Base-by-base conservation (phyloP, 176 grass and related monocot species). In the Hsuehochloa calcarea region DNA sequence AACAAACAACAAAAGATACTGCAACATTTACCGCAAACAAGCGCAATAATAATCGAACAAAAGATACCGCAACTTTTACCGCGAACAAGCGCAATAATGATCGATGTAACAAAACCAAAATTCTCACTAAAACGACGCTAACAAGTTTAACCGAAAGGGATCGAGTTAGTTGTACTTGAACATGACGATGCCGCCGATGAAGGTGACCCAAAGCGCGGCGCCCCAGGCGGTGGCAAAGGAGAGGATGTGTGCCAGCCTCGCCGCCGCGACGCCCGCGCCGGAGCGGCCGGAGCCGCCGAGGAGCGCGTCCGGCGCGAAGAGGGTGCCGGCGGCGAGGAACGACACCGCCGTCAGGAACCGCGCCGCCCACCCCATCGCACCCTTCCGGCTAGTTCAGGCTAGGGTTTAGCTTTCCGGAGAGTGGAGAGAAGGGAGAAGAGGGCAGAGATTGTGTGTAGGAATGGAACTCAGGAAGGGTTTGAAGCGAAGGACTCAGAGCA, bases 131-230 rank as follows among this genome's bases (percentile, higher is more conserved):
- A 26, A 64, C 49, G 25, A 58, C 13, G 27, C 26, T 51, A 23
- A n/a, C 5, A 6, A 27, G 8, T 69, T 74, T 10, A 40, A n/a
- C 34, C 49, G 75, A 79, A 8, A 78, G 23, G 50, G 63, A 45
- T 58, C 0, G 13, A 55, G 22, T 12, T n/a, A 8, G 16, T 66
- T 59, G 75, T 88, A 92, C 92, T 91, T 97, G 87, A 93, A 97
- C 92, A 94, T 94, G 84, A 91, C 70, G 90, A 91, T 94, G 81
- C 90, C 90, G 47, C 92, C 92, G 70, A 97, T 84, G 92, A 93
- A 94, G 88, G 90, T 91, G 88, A 93, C 95, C 95, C 95, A 97
- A 70, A 97, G 90, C 41, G 89, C 70, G 61, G 92, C 79, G 70
- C 92, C 95, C 85, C 86, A 97, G 40, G 90, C 82, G 74, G 95